Conservation (phyloP, 805 yeast species). For the Jamesozyma rosinii region DNA sequence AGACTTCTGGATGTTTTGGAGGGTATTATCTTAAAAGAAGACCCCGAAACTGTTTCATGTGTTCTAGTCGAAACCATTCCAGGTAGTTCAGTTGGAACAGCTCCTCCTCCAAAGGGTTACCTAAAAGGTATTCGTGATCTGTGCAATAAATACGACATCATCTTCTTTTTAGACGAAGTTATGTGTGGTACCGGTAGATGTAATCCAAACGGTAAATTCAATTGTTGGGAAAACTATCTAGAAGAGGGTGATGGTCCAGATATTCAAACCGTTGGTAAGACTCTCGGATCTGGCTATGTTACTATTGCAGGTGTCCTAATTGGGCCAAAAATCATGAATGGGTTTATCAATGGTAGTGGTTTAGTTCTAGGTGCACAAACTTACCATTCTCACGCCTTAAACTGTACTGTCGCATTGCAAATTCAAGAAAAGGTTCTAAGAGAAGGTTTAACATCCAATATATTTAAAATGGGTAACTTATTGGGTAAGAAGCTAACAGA, state of each 20-base stretch:
- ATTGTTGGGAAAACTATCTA: constrained; percentile 40
- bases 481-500: constrained; percentile 34
- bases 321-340: constrained; percentile 35
- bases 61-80: constrained; percentile 40
- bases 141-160: constrained; percentile 44
- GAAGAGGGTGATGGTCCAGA: constrained; percentile 37
- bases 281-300: constrained; percentile 42
- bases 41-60: constrained; percentile 37
- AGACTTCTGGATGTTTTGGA: constrained; percentile 36
- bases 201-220: constrained; percentile 34
- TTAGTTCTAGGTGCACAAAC: constrained; percentile 40
- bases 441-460: constrained; percentile 34
- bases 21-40: constrained; percentile 34
- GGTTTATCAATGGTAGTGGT: constrained; percentile 35
- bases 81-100: constrained; percentile 40
- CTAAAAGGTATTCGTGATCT: constrained; percentile 38
- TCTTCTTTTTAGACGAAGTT: constrained; percentile 45
- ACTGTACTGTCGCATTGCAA: constrained; percentile 39
- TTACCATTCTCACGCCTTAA: constrained; percentile 42
- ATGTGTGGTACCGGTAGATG: constrained; percentile 51
- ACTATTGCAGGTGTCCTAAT: constrained; percentile 40
- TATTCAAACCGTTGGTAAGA: constrained; percentile 41
- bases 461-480: constrained; percentile 36
- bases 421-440: constrained; percentile 36
- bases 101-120: constrained; percentile 39